Percentiles rank a stretch among this genome's conserved stretches.
Evolutionary conservation across 495 filamentous ascomycete genomes (phyloP).

Genomic region (Lentithecium fluviatile): DNA sequence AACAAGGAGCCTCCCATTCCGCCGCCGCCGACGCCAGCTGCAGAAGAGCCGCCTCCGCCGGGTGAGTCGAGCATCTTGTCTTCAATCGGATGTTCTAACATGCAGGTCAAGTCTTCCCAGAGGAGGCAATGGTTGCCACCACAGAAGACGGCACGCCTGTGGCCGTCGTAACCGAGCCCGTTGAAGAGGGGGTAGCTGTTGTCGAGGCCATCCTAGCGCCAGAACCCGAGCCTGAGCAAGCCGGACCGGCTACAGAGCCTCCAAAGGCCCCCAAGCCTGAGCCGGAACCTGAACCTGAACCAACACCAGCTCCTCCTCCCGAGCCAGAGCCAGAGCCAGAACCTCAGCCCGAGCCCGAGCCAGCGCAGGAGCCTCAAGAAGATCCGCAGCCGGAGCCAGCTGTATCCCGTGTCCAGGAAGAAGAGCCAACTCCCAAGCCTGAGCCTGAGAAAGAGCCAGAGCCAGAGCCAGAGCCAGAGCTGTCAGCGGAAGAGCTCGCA

Average conservation of each 20-base stretch:
- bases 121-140: slow-evolving; percentile 7
- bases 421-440: not conserved
- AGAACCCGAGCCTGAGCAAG: not conserved
- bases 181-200: slow-evolving; percentile 3
- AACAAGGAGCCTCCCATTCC: slow-evolving; percentile 10
- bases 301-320: not conserved
- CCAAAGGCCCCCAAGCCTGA: not conserved
- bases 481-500: not conserved
- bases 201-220: not conserved
- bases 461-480: slow-evolving; percentile 1
- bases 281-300: not conserved
- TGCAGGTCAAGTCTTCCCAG: not conserved
- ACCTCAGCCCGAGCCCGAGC: not conserved
- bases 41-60: slow-evolving; percentile 12
- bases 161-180: not conserved
- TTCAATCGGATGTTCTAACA: not conserved
- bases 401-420: not conserved
- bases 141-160: slow-evolving; percentile 8
- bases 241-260: not conserved
- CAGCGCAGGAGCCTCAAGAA: not conserved
- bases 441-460: too few species aligned
- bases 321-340: not conserved
- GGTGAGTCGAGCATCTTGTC: not conserved
- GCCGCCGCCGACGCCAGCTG: slow-evolving; percentile 18
- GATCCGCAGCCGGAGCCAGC: not conserved